Evolutionary conservation across 495 filamentous ascomycete genomes (phyloP).

Genomic region (Penicillium goetzii): DNA sequence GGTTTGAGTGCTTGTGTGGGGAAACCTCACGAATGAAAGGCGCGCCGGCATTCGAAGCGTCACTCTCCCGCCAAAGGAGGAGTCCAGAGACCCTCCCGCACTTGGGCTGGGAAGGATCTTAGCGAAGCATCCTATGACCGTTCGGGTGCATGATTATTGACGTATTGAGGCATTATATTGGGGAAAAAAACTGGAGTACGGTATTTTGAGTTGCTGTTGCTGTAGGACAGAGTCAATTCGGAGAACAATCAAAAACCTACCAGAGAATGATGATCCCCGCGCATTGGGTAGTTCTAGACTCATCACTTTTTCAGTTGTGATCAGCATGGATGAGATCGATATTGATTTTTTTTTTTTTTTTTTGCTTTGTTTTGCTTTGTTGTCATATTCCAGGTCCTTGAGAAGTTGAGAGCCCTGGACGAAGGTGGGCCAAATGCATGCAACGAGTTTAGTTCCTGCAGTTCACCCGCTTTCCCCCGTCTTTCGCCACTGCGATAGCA

Average conservation of each 20-base stretch:
- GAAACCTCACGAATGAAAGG: constrained; percentile 34
- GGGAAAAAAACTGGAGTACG: background rate
- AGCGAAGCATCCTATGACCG: background rate
- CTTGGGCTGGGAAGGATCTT: constrained; percentile 3
- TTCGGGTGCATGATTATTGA: background rate
- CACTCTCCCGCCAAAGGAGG: constrained; percentile 2
- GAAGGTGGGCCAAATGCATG: background rate
- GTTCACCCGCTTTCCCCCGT: constrained; percentile 4
- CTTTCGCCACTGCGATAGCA: background rate
- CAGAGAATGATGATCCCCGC: constrained; percentile 15
- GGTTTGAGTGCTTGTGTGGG: constrained; percentile 21
- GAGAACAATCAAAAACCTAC: constrained; percentile 2
- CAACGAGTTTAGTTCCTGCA: constrained; percentile 7
- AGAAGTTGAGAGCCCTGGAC: background rate
- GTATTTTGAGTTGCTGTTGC: background rate
- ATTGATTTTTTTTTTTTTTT: background rate
- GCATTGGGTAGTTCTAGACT: constrained; percentile 11
- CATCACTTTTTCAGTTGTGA: constrained; percentile 9
- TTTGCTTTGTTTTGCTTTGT: constrained; percentile 1
- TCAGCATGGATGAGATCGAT: background rate
- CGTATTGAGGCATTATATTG: constrained; percentile 3
- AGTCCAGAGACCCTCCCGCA: constrained; percentile 15
- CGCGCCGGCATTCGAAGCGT: constrained; percentile 6
- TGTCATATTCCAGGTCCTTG: background rate
- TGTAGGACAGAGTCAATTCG: constrained; percentile 14